Percentiles rank a stretch among this genome's conserved stretches.
Conservation (phyloP, 352 stramenopile species). For the Blastocystis hominis region DNA sequence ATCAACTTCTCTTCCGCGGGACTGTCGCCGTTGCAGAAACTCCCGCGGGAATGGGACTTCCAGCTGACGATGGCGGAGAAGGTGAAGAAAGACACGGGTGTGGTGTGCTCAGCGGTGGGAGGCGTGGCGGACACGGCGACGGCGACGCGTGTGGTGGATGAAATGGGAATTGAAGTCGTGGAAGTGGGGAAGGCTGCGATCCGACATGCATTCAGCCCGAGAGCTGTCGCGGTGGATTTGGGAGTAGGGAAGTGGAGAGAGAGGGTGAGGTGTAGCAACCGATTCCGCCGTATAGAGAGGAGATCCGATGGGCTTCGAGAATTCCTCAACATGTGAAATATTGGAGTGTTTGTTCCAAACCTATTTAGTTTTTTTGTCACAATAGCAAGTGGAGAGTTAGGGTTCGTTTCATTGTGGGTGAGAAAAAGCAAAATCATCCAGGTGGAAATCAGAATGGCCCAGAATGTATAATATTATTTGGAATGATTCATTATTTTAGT, state of each 20-base stretch:
- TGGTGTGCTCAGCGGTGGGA: not conserved
- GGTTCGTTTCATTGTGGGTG: no score
- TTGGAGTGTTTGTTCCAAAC: slow-evolving; percentile 26
- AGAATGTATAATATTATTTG: no score
- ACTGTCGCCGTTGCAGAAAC: not conserved
- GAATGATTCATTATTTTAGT: no score
- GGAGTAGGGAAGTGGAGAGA: no score
- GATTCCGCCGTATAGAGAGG: not conserved
- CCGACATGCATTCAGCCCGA: not conserved
- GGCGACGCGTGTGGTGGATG: not conserved
- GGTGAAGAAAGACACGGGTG: not conserved
- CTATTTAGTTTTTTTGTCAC: no score
- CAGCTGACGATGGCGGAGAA: not conserved
- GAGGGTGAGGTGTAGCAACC: no score
- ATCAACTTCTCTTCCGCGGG: not conserved
- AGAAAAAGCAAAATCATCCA: no score
- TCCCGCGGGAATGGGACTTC: slow-evolving; percentile 28
- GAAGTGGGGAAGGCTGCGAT: slow-evolving; percentile 25
- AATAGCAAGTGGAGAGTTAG: no score
- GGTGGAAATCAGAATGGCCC: no score
- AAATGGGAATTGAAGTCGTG: not conserved
- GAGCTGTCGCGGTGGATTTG: not conserved
- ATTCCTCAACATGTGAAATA: slow-evolving; percentile 22
- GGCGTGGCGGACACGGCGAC: not conserved
- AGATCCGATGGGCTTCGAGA: not conserved